Base-by-base conservation (phyloP, 1,139 yeast species). In the Pichia cactophila region DNA sequence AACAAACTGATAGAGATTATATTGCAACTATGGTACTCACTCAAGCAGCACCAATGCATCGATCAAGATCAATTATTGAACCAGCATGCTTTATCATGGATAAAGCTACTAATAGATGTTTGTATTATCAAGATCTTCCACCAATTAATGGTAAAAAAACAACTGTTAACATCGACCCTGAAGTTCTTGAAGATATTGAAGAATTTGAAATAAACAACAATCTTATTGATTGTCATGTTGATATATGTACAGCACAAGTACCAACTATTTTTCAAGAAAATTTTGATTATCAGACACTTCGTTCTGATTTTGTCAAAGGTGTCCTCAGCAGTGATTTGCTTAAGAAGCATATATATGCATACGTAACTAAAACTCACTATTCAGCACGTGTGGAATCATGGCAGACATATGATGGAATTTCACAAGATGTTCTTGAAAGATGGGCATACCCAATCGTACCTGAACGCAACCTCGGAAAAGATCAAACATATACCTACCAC, bases 221-320 rank as follows among this genome's bases (percentile, higher is more conserved):
- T 67, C 75, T 92, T 57, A 89, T 94, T 55, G 99, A 92, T 69
- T 92, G 98, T 66, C 94, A 86, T 63, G 88, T 92, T 52, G 98
- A 92, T 69, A 88, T 92, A 53, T 92, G 99, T 67, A 75, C 97
- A 8, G 90, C 95, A 1, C 90, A 85, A 58, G 96, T 94, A 31
- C 97, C 97, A 1, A 95, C 95, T 28, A 81, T 92, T 53, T 92
- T 90, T 69, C 95, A 88, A 59, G 99, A 92, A 62, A 90, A 92
- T 65, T 92, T 92, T 61, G 99, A 92, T 69, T 92, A 90, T 66
- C 96, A 90, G 65, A 72, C 79, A 51, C 73, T 92, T 56, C 78
- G 99, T 67, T 73, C 77, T 42, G 98, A 92, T 68, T 92, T 92
- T 63, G 86, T 92, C 33, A 84, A 80, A 59, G 97, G 97, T 47